Evolutionary conservation across 371 early-diverging fungal species (phyloP), one percentile per base, ranked within the genome.

Genomic region (Zancudomyces culisetae): DNA sequence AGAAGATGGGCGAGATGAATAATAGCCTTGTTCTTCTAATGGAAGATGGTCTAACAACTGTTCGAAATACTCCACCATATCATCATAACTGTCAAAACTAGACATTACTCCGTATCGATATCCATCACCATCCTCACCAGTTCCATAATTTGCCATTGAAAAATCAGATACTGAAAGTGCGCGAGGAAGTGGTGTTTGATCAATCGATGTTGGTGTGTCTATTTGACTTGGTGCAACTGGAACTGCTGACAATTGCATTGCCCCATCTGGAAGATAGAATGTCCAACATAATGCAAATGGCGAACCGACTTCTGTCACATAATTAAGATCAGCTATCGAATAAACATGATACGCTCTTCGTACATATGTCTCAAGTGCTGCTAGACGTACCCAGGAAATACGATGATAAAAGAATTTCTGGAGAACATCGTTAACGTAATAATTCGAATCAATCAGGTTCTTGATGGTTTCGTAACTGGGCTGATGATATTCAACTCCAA

Each of bases 271-370:
- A 26, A 85, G 73, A 55, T 79, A 71, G 64, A 87, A 87, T 54
- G 81, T 77, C 87, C 87, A 87, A 51, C 80, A 77, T 55, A 87
- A 66, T 53, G 80, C 69, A 55, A 79, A 77, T 30, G 85, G 85
- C 30, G 45, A 54, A 12, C 70, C 60, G 35, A 67, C 70, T 45
- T 82, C 81, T 40, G 80, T 71, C 56, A 76, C 70, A 62, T 87
- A 85, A 60, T 80, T 81, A 55, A 84, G 76, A 55, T 83, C 83
- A 55, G 83, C 63, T 42, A 87, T 78, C 64, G 87, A 81, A 74
- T 92, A 94, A 39, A 92, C 90, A 65, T 94, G 91, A 81, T 93
- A 91, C 6, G 93, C 82, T 53, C 87, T 90, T 54, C 91, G 82
- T 52, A 88, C 84, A 71, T 97, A 97, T 20, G 90, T 88, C 75